Evolutionary conservation across 2,329 filamentous ascomycete species (phyloP), one percentile per base, ranked within the genome.

Genomic region (Epichloe aotearoae): DNA sequence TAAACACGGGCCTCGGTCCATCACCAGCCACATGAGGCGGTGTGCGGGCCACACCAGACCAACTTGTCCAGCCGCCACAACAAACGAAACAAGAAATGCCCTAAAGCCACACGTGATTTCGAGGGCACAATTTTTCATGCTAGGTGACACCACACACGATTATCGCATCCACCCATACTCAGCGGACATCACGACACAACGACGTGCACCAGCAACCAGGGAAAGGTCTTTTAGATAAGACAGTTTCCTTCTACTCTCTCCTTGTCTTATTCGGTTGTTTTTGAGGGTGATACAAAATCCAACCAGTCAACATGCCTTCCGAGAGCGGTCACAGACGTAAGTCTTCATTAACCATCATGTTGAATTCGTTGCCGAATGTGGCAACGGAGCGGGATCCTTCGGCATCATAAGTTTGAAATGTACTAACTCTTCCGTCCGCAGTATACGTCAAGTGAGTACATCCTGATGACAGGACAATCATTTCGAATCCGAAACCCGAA

Each of bases 251-350:
- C 61, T 56, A 66, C 63, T 63, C 61, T 69, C 45, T 47, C 64
- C 63, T 65, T 66, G 61, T 64, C 61, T 65, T 64, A 65, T 60
- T 66, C 64, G 69, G 66, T 72, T 67, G 66, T 64, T 69, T 68
- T 69, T 72, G 70, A 71, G 70, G 66, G 65, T 64, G 66, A 66
- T 67, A 66, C 65, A 60, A 63, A 64, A 64, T 46, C 41, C 72
- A 59, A 64, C 65, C 69, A 73, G 73, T 75, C 83, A 89, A 80
- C 73, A 93, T 93, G 86, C 81, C 84, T 85, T 84, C 86, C 69
- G 85, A 88, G 82, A 78, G 84, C 70, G 86, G 86, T 75, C 85
- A 90, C 83, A 82, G 86, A 85, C 78, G 86, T 91, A 76, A 86
- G 86, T 86, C 42, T 34, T 12, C 37, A 34, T 34, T 42, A 33